Evolutionary conservation across 345 rosid species (phyloP).

Genomic region (Salix dunnii): DNA sequence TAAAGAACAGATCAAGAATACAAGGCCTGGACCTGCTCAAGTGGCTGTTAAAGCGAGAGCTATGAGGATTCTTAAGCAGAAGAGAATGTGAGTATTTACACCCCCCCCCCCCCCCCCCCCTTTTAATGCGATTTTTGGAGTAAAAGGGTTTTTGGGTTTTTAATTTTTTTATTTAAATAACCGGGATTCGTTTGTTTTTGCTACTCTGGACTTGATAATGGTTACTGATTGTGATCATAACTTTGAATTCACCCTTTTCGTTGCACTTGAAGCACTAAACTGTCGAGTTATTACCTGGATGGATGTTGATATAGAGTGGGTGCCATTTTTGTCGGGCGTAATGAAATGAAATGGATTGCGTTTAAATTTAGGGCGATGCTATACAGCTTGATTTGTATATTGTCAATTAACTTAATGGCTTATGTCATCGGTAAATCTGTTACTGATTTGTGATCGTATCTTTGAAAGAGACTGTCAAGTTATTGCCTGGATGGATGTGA

Average conservation of each 20-base stretch:
- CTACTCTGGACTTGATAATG: neutral
- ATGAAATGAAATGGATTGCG: neutral
- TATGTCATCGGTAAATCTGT: neutral
- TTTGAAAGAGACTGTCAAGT: neutral
- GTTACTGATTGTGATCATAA: neutral
- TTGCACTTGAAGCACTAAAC: neutral
- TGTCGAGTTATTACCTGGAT: neutral
- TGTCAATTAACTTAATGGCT: constrained; percentile 8
- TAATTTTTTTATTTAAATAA: neutral
- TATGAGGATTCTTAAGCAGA: constrained; percentile 84
- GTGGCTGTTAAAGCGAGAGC: constrained; percentile 92
- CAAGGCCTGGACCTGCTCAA: constrained; percentile 91
- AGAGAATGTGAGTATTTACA: constrained; percentile 58
- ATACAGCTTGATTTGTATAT: neutral
- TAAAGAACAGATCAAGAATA: constrained; percentile 80
- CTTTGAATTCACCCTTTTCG: neutral
- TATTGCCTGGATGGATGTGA: neutral
- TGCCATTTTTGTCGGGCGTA: neutral
- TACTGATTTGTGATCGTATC: neutral
- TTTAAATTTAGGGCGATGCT: neutral
- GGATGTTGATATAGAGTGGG: neutral
- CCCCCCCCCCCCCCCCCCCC: neutral
- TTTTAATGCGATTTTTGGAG: neutral
- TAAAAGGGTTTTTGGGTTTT: neutral
- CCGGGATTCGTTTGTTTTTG: neutral